Evolutionary conservation across 495 filamentous ascomycete species (phyloP).

Genomic region (Penicillium paradoxum): DNA sequence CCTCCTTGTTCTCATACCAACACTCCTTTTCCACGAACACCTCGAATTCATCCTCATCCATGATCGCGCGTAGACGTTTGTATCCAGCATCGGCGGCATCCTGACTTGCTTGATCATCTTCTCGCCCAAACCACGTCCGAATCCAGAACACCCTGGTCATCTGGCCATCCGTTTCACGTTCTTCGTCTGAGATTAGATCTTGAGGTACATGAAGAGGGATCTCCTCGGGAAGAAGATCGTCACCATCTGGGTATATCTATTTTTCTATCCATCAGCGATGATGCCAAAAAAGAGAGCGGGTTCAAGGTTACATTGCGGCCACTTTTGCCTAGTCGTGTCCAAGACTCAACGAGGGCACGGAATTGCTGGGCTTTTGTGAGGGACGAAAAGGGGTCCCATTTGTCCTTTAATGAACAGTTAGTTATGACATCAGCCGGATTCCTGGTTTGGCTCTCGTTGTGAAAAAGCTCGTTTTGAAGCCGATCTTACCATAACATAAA

Average conservation of each 20-base stretch:
- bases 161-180: not conserved
- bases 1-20: not conserved
- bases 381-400: not conserved
- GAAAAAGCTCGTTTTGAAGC: too few relatives aligned
- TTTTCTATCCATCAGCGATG: too few relatives aligned
- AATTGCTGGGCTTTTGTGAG: not conserved
- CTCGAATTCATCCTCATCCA: too few relatives aligned
- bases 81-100: not conserved
- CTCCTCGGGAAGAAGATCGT: too few relatives aligned
- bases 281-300: too few relatives aligned
- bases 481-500: too few relatives aligned
- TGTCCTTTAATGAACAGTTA: too few relatives aligned
- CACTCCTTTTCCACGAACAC: not conserved
- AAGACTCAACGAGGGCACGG: not conserved
- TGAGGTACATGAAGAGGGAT: not conserved
- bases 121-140: not conserved
- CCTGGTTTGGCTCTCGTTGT: too few relatives aligned
- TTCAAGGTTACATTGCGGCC: not conserved
- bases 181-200: not conserved
- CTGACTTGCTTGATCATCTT: not conserved
- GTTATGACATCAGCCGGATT: too few relatives aligned
- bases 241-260: too few relatives aligned
- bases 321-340: not conserved
- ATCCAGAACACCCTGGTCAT: not conserved
- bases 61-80: not conserved